These are phyloP conservation scores for Lolium multiflorum DNA, from an alignment of 176 grass and related monocot genomes.

Conservation along the genomic window DNA sequence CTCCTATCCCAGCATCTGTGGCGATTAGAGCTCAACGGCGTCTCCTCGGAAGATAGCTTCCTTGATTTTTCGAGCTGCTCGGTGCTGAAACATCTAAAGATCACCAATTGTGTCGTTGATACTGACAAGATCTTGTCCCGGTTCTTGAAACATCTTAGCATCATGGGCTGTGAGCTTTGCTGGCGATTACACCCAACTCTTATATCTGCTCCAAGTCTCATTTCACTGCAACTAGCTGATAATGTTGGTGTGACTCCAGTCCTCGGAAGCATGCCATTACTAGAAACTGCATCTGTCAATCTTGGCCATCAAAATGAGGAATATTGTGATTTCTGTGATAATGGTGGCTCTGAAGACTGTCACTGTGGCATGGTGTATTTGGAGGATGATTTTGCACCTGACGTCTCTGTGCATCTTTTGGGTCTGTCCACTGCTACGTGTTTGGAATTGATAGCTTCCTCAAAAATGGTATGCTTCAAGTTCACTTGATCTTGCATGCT, in stretches of 20 bases:
- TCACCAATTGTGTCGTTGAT: background rate
- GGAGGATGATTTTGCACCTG: background rate
- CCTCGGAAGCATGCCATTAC: constrained; percentile 17
- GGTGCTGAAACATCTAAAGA: background rate
- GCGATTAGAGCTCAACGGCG: background rate
- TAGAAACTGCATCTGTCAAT: constrained; percentile 8
- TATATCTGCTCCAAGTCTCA: constrained; percentile 18
- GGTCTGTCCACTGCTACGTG: background rate
- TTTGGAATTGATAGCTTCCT: constrained; percentile 14
- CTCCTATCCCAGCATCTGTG: background rate
- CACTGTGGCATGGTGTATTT: background rate
- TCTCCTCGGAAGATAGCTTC: background rate
- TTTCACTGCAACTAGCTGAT: constrained; percentile 20
- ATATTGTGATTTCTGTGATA: constrained; percentile 21
- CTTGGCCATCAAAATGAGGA: background rate
- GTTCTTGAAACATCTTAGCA: constrained; percentile 8
- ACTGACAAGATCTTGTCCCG: background rate
- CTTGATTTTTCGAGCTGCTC: constrained; percentile 9
- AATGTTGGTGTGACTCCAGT: constrained; percentile 3
- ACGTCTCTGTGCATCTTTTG: background rate
- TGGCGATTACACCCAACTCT: background rate
- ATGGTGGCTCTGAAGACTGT: background rate
- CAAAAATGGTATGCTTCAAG: constrained; percentile 20
- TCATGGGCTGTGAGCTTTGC: background rate
- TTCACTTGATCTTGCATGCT: background rate